Base-by-base conservation (phyloP, 1,284 basidiomycete species). In the Ceratobasidium sp. region DNA sequence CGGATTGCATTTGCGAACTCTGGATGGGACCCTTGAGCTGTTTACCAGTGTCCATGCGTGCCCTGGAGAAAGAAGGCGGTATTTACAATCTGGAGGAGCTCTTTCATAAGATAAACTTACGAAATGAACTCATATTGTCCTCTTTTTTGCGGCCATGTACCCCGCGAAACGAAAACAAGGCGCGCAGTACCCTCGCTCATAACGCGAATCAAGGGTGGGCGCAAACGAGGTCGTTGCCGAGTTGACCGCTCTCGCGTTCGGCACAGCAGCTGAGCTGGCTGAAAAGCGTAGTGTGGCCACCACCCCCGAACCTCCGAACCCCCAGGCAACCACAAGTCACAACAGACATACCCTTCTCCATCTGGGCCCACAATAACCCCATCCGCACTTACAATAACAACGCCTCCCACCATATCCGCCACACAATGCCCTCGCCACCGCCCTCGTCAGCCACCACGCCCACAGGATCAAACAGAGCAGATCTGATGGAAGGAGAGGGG, bases 251-350 rank as follows among this genome's bases (percentile, higher is more conserved):
- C 48, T 51, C 48, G 19, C 19, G 22, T 51, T 51, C 48, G 22
- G 48, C 48, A 51, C 48, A 51, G 48, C 48, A 51, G 48, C 48
- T 19, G 48, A 51, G 48, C 7, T n/a, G 48, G 48, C 48, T 51
- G 48, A 51, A 51, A 51, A 51, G 48, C 48, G 48, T 51, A 51
- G n/a, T n/a, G n/a, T n/a, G n/a, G 48, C 48, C 48, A 51, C 48
- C 41, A 6, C 6, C 22, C 16, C 7, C 7, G 48, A 51, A 51
- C 16, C 48, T 6, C 22, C 48, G 16, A 51, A 51, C 48, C n/a
- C n/a, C n/a, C n/a, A n/a, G 22, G 48, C 7, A 8, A 13, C 7
- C 48, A 51, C 16, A 13, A 51, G 48, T n/a, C 48, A 6, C 48
- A 51, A 13, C 16, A 13, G 7, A 8, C 16, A n/a, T 5, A 8